Percentiles rank a stretch among this genome's conserved stretches.
Evolutionary conservation across 441 rosid genomes (phyloP).

Genomic region (Gossypium trilobum): DNA sequence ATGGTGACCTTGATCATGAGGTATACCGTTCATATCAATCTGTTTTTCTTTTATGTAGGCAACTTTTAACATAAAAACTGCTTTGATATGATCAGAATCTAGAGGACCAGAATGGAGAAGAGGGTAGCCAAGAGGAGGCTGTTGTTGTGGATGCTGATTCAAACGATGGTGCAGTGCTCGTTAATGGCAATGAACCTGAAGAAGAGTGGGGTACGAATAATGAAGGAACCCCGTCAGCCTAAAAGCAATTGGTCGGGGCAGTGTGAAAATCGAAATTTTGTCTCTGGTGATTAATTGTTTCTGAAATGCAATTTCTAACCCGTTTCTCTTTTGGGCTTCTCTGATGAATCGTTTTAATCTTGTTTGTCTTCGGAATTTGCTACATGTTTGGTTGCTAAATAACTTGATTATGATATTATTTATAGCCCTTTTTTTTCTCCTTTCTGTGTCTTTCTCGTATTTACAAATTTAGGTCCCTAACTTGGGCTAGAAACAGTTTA

Average conservation of each 20-base stretch:
- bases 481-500: not conserved
- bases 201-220: constrained; percentile 99
- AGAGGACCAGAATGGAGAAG: constrained; percentile 57
- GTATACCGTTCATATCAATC: constrained; percentile 24
- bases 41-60: not conserved
- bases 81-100: constrained; percentile 24
- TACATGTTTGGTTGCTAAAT: constrained; percentile 6
- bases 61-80: not conserved
- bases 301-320: constrained; percentile 53
- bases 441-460: not conserved
- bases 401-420: not conserved
- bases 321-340: not conserved
- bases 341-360: constrained; percentile 7
- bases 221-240: constrained; percentile 81
- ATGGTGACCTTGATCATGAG: constrained; percentile 60
- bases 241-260: constrained; percentile 75
- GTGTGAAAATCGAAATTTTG: constrained; percentile 73
- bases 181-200: constrained; percentile 87
- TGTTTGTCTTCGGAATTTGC: not conserved
- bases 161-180: constrained; percentile 82
- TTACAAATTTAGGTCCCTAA: not conserved
- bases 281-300: constrained; percentile 87
- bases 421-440: not conserved
- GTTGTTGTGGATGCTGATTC: constrained; percentile 90
- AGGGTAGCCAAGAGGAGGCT: constrained; percentile 75